These are phyloP conservation scores for Carex arenaria DNA, from an alignment of 202 grass and related monocot genomes.

Conservation along the genomic window DNA sequence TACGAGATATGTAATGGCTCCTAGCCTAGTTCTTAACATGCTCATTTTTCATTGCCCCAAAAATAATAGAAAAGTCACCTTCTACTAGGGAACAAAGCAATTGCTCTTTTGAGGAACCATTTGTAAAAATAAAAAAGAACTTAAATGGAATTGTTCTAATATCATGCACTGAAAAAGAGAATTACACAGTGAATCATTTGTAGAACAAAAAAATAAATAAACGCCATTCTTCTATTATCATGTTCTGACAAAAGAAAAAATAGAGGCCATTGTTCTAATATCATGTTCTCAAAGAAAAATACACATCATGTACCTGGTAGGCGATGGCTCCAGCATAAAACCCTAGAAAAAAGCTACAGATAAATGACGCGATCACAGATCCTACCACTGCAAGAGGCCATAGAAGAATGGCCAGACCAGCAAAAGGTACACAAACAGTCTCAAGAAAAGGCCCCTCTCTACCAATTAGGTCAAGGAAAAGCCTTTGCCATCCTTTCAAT, in stretches of 20 bases:
- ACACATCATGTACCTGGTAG: conserved; percentile 53
- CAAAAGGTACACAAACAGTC: conserved; percentile 76
- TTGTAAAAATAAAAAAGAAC: neutral
- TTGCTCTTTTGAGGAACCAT: neutral
- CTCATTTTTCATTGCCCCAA: neutral
- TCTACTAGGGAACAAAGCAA: neutral
- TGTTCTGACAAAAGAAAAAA: neutral
- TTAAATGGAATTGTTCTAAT: too few species aligned
- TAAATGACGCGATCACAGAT: conserved; percentile 49
- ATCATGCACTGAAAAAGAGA: neutral
- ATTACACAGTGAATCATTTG: neutral
- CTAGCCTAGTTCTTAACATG: neutral
- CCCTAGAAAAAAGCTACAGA: conserved; percentile 69
- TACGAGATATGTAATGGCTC: neutral
- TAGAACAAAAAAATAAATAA: neutral
- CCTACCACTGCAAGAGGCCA: conserved; percentile 77
- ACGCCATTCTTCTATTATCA: neutral
- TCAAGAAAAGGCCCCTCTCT: conserved; percentile 94
- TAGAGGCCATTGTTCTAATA: neutral
- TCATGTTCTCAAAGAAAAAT: neutral
- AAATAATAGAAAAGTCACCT: neutral
- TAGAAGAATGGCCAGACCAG: conserved; percentile 67
- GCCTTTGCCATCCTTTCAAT: conserved; percentile 81
- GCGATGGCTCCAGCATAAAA: conserved; percentile 51
- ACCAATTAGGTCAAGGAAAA: conserved; percentile 73